phyloP scores from a whole-genome alignment of 441 rosid species.

The Arabidopsis hybrid region DNA sequence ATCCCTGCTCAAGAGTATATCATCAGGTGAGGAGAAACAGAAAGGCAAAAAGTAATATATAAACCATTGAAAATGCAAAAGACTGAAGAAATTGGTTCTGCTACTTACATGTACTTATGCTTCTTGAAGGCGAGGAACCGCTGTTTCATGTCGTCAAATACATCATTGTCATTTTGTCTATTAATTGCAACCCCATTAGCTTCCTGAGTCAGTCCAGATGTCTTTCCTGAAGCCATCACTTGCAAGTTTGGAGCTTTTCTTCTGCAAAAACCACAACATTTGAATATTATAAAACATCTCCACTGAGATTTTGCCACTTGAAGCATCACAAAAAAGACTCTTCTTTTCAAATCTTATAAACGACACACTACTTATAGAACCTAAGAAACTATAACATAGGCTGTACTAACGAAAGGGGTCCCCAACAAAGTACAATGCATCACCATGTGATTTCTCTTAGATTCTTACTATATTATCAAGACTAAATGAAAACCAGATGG shows the following conservation, averaged over 20 bases:
- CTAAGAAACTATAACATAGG: background rate
- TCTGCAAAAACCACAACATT: slow-evolving; percentile 25
- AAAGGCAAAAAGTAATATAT: background rate
- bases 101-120: slow-evolving; percentile 73
- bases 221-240: slow-evolving; percentile 41
- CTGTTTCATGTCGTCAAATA: slow-evolving; percentile 73
- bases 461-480: background rate
- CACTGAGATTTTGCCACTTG: background rate
- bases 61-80: slow-evolving; percentile 27
- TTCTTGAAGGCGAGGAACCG: slow-evolving; percentile 77
- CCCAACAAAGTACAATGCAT: slow-evolving; percentile 17
- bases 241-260: slow-evolving; percentile 35
- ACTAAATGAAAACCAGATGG: background rate
- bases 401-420: background rate
- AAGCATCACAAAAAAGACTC: slow-evolving; percentile 15
- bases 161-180: slow-evolving; percentile 46
- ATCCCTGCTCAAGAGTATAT: slow-evolving; percentile 56
- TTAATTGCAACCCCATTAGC: slow-evolving; percentile 25
- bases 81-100: background rate
- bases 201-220: slow-evolving; percentile 43
- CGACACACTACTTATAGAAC: background rate
- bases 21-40: slow-evolving; percentile 25
- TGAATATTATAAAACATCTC: slow-evolving; percentile 12
- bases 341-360: background rate
- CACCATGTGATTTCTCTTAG: background rate